These are phyloP conservation scores for Candida nitratophila DNA, from an alignment of 805 yeast species.

Conservation along the genomic window DNA sequence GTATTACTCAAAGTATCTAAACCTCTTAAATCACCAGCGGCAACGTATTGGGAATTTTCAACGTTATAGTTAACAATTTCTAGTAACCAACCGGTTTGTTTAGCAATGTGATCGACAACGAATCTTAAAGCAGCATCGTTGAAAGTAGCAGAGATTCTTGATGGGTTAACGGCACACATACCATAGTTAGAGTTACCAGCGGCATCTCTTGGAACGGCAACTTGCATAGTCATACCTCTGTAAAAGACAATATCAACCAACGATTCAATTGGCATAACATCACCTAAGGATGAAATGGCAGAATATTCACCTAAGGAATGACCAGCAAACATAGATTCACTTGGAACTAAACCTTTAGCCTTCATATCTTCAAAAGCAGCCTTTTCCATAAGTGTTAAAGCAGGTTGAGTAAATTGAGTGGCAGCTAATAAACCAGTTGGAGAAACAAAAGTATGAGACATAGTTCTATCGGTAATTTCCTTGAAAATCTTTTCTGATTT, in stretches of 20 bases:
- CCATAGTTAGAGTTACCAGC: conserved; percentile 96
- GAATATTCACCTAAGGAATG: conserved; percentile 99
- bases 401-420: conserved; percentile 99
- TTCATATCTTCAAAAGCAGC: conserved; percentile 98
- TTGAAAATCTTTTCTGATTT: conserved; percentile 94
- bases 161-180: conserved; percentile 98
- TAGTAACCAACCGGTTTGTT: conserved; percentile 84
- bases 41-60: conserved; percentile 96
- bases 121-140: conserved; percentile 89
- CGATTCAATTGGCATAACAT: conserved; percentile 97
- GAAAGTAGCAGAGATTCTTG: conserved; percentile 84
- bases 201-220: conserved; percentile 97
- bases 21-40: conserved; percentile 97
- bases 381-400: conserved; percentile 97
- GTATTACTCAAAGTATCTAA: conserved; percentile 91
- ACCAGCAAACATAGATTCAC: conserved; percentile 94
- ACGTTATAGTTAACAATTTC: conserved; percentile 98
- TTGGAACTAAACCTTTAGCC: conserved; percentile 90
- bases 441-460: conserved; percentile 81
- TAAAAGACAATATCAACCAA: conserved; percentile 96
- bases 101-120: conserved; percentile 83
- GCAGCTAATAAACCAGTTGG: conserved; percentile 95
- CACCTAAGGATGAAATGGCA: conserved; percentile 93
- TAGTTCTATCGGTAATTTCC: conserved; percentile 73
- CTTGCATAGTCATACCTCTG: conserved; percentile 99